phyloP scores from a whole-genome alignment of 1,284 basidiomycete genomes.

The Sporisorium scitamineum region DNA sequence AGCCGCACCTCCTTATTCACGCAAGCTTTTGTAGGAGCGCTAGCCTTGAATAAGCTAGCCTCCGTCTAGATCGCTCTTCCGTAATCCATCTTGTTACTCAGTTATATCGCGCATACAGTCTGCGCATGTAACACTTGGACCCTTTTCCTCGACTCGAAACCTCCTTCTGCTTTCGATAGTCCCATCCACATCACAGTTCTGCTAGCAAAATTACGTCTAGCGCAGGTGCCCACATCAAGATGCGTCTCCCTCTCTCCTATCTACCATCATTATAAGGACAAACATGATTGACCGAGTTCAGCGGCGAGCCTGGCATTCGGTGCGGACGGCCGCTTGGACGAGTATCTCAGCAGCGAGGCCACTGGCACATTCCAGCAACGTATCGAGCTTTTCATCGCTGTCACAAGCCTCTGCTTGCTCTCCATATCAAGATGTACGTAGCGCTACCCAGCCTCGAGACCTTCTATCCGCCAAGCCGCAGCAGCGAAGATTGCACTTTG shows the following conservation, averaged over 20 bases:
- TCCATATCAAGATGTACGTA: background rate
- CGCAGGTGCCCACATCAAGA: background rate
- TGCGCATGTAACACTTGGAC: no score
- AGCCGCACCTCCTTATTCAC: no score
- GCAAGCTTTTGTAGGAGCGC: no score
- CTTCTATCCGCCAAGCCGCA: background rate
- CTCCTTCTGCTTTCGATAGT: background rate
- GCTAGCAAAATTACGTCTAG: background rate
- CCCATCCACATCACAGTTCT: background rate
- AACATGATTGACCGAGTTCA: slow-evolving; percentile 20
- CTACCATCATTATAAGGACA: background rate
- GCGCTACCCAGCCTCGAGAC: background rate
- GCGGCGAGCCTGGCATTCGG: slow-evolving; percentile 10
- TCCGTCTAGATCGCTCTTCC: no score
- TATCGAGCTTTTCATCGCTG: background rate
- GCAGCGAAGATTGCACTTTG: slow-evolving; percentile 17
- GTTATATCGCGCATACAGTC: no score
- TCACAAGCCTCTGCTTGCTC: background rate
- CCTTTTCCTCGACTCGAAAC: background rate
- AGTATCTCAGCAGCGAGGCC: background rate
- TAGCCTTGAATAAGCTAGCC: no score
- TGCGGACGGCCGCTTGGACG: slow-evolving; percentile 7
- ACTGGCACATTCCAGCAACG: background rate
- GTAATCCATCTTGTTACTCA: no score
- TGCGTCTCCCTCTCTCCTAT: background rate